These are phyloP conservation scores for Pichia nanzhaoensis DNA, from an alignment of 805 yeast genomes.

Conservation along the genomic window DNA sequence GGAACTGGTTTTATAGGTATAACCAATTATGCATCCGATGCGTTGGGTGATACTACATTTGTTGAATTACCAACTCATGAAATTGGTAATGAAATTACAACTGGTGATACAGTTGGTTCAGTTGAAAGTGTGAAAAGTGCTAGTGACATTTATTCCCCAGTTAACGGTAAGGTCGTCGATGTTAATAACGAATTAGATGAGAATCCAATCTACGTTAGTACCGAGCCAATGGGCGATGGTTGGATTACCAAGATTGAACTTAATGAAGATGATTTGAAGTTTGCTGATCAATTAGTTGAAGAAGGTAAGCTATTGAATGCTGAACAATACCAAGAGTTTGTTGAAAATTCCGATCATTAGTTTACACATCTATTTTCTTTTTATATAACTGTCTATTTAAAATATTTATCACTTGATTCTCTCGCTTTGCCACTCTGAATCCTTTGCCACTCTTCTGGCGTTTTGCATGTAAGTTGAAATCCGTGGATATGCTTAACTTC, in stretches of 20 bases:
- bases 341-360: conserved; percentile 45
- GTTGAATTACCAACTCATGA: conserved; percentile 69
- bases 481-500: conserved; percentile 81
- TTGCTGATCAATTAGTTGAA: too few relatives aligned
- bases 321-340: conserved; percentile 49
- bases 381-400: too few relatives aligned
- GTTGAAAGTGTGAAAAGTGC: conserved; percentile 95
- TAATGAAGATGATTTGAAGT: conserved; percentile 22
- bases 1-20: conserved; percentile 83
- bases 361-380: neutral
- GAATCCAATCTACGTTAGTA: conserved; percentile 72
- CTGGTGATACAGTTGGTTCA: conserved; percentile 83
- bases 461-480: conserved; percentile 75
- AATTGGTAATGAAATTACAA: conserved; percentile 34
- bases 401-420: conserved; percentile 6
- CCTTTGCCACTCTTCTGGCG: conserved; percentile 47
- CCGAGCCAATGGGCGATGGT: conserved; percentile 89
- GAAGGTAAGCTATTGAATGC: conserved; percentile 42
- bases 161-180: conserved; percentile 67
- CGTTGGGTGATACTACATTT: conserved; percentile 93
- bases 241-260: conserved; percentile 82
- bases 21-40: conserved; percentile 91
- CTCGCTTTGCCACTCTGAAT: neutral
- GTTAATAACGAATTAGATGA: conserved; percentile 61
- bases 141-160: conserved; percentile 86